phyloP scores from a whole-genome alignment of 1,139 yeast genomes.

The Zygoascus sp. region DNA sequence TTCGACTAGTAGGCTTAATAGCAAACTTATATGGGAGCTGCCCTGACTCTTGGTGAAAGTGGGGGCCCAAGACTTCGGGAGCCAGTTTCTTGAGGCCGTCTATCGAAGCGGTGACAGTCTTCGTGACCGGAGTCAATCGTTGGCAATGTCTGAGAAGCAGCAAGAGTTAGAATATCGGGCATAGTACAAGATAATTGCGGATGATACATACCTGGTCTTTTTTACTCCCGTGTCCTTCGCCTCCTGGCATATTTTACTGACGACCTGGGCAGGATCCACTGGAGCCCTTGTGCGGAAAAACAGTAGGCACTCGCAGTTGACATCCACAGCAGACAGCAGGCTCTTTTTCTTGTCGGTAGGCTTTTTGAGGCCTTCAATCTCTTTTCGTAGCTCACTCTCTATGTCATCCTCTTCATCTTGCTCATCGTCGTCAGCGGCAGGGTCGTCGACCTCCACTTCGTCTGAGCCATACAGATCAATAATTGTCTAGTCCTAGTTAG shows the following conservation, averaged over 20 bases:
- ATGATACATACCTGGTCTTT: slow-evolving; percentile 49
- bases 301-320: slow-evolving; percentile 77
- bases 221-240: slow-evolving; percentile 45
- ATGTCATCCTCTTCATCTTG: slow-evolving; percentile 44
- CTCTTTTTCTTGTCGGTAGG: slow-evolving; percentile 32
- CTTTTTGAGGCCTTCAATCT: slow-evolving; percentile 54
- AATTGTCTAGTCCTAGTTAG: slow-evolving; percentile 18
- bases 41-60: slow-evolving; percentile 53
- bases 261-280: slow-evolving; percentile 69
- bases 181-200: no score
- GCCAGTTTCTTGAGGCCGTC: slow-evolving; percentile 63
- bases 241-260: slow-evolving; percentile 58
- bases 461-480: slow-evolving; percentile 17
- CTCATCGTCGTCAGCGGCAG: slow-evolving; percentile 32
- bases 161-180: neutral
- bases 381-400: slow-evolving; percentile 71
- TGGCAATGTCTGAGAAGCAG: slow-evolving; percentile 43
- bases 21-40: slow-evolving; percentile 61
- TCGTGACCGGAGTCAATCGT: slow-evolving; percentile 72
- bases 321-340: slow-evolving; percentile 56
- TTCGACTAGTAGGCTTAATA: slow-evolving; percentile 71
- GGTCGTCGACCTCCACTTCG: slow-evolving; percentile 31
- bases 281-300: slow-evolving; percentile 79
- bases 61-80: slow-evolving; percentile 55
- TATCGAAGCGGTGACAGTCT: slow-evolving; percentile 66